Percentiles rank a stretch among this genome's conserved stretches.
Evolutionary conservation across 768 basidiomycete species (phyloP).

Genomic region (Austroboletus eburneus): DNA sequence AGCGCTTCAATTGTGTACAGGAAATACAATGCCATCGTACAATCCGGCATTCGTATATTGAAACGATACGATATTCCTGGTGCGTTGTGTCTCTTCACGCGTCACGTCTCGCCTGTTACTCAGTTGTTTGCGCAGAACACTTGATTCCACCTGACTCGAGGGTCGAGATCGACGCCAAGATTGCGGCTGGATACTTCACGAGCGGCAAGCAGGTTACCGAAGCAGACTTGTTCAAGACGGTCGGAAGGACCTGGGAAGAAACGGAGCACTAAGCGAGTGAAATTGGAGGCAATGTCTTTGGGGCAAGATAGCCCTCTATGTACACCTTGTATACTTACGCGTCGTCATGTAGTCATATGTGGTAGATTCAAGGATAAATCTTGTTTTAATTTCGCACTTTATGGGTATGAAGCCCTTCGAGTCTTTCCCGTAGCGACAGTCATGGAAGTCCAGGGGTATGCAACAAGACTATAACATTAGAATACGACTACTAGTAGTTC

Average conservation of each 20-base stretch:
- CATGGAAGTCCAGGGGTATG: no score
- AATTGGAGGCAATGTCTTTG: no score
- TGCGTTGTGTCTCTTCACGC: slow-evolving; percentile 25
- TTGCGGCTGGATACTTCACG: slow-evolving; percentile 89
- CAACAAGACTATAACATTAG: no score
- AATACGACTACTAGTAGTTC: no score
- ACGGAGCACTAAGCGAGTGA: slow-evolving; percentile 57
- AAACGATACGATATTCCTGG: slow-evolving; percentile 86
- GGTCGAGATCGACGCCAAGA: slow-evolving; percentile 97
- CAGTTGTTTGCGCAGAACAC: slow-evolving; percentile 45
- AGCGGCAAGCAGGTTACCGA: slow-evolving; percentile 72
- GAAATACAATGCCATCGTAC: slow-evolving; percentile 94
- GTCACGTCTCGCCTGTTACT: not conserved
- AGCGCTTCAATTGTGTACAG: slow-evolving; percentile 27
- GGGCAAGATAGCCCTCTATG: no score
- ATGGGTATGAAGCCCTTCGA: no score
- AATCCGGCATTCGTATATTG: slow-evolving; percentile 78
- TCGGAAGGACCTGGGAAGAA: slow-evolving; percentile 89
- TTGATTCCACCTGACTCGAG: slow-evolving; percentile 86
- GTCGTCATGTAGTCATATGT: no score
- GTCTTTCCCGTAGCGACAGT: no score
- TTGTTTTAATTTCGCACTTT: no score
- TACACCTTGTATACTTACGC: not conserved
- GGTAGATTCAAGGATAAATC: no score
- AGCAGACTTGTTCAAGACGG: slow-evolving; percentile 79